Evolutionary conservation across 768 basidiomycete genomes (phyloP).

Genomic region (Podaxis pistillaris): DNA sequence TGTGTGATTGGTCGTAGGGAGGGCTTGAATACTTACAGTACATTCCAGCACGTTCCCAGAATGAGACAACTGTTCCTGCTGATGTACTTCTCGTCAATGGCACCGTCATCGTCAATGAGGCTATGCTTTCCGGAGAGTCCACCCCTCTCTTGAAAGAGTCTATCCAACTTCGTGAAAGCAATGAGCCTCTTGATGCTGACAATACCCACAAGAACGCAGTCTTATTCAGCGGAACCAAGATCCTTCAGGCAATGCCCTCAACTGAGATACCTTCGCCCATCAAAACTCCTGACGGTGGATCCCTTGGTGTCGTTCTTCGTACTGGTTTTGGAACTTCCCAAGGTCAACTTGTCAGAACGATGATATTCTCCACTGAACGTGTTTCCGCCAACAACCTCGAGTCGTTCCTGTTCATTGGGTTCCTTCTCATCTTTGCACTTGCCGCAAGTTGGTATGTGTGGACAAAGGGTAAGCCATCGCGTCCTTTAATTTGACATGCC

Average conservation of each 20-base stretch:
- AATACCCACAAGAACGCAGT: conserved; percentile 83
- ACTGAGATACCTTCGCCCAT: conserved; percentile 41
- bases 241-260: conserved; percentile 74
- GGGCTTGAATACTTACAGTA: conserved; percentile 7
- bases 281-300: conserved; percentile 87
- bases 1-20: neutral
- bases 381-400: conserved; percentile 96
- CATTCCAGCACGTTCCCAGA: conserved; percentile 55
- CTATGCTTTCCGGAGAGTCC: conserved; percentile 98
- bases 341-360: conserved; percentile 95
- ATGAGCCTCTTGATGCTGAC: conserved; percentile 82
- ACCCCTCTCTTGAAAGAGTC: conserved; percentile 97
- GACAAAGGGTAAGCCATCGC: conserved; percentile 70
- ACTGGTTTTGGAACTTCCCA: conserved; percentile 98
- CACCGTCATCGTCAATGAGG: conserved; percentile 96
- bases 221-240: conserved; percentile 96
- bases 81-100: conserved; percentile 92
- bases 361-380: conserved; percentile 98
- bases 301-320: conserved; percentile 87
- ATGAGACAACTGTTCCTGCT: conserved; percentile 89
- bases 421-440: conserved; percentile 95
- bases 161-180: conserved; percentile 75
- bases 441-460: conserved; percentile 99
- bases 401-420: conserved; percentile 96
- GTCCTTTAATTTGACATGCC: neutral